These are phyloP conservation scores for Geotrichum bryndzae DNA, from an alignment of 1,139 yeast genomes.

Conservation along the genomic window DNA sequence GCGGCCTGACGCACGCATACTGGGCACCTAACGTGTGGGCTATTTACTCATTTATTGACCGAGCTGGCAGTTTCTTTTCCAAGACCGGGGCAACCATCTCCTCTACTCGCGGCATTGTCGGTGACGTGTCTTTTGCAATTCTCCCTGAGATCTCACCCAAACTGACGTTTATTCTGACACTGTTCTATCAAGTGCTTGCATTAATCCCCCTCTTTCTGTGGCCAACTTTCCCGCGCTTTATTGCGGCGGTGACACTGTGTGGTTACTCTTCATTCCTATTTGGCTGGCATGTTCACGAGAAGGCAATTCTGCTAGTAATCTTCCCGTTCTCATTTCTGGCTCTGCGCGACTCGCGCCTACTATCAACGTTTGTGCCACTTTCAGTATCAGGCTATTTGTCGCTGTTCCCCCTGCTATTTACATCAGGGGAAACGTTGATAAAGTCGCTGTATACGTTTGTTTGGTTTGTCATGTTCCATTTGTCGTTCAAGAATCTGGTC, in stretches of 20 bases:
- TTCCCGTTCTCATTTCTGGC: constrained; percentile 82
- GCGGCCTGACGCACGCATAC: constrained; percentile 95
- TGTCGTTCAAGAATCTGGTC: constrained; percentile 63
- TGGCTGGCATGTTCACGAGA: constrained; percentile 99
- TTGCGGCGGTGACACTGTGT: constrained; percentile 81
- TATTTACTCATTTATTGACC: constrained; percentile 76
- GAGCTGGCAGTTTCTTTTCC: constrained; percentile 53
- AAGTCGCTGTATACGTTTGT: constrained; percentile 74
- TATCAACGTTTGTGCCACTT: constrained; percentile 51
- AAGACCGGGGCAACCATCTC: constrained; percentile 29
- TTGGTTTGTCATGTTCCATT: constrained; percentile 76
- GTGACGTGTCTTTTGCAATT: constrained; percentile 76
- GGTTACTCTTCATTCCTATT: constrained; percentile 87
- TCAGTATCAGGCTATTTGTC: constrained; percentile 82
- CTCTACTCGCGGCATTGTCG: constrained; percentile 84
- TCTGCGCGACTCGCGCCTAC: constrained; percentile 60
- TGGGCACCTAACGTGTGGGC: constrained; percentile 99
- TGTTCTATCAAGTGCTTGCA: constrained; percentile 72
- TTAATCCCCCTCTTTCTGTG: constrained; percentile 66
- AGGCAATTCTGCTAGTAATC: constrained; percentile 84
- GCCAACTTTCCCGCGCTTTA: constrained; percentile 71
- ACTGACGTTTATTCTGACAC: constrained; percentile 67
- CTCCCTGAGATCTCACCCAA: constrained; percentile 77
- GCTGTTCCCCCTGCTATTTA: constrained; percentile 78
- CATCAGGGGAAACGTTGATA: constrained; percentile 71